These are phyloP conservation scores for Spathaspora girioi DNA, from an alignment of 805 yeast species.

Conservation along the genomic window DNA sequence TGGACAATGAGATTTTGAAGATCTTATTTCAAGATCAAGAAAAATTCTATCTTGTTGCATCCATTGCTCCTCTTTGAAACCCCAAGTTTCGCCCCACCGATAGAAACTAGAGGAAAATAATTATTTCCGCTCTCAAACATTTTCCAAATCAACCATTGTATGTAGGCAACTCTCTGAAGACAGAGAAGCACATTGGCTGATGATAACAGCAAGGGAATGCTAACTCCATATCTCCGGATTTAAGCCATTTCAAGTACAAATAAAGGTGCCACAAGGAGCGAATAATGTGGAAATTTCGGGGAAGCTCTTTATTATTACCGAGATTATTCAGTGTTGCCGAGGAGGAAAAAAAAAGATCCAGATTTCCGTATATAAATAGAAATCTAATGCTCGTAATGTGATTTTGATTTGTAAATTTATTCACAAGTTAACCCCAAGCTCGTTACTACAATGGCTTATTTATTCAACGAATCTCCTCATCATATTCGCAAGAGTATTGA, in stretches of 20 bases:
- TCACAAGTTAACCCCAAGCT: neutral
- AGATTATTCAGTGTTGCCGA: neutral
- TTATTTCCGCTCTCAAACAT: neutral
- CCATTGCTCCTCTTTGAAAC: neutral
- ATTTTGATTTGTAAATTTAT: neutral
- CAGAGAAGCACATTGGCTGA: no score
- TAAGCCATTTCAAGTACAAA: no score
- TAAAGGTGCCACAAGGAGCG: no score
- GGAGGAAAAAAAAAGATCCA: constrained; percentile 1
- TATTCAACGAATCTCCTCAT: constrained; percentile 13
- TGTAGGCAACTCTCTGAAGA: no score
- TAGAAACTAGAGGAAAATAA: neutral
- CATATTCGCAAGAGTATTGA: constrained; percentile 11
- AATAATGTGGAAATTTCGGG: constrained; percentile 20
- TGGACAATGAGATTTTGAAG: neutral
- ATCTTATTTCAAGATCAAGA: neutral
- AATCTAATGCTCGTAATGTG: constrained; percentile 6
- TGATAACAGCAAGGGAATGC: no score
- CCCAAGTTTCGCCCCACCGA: neutral
- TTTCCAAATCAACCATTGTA: no score
- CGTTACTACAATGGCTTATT: constrained; percentile 4
- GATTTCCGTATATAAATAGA: constrained; percentile 10
- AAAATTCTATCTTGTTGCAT: neutral
- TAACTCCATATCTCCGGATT: no score
- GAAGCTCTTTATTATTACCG: constrained; percentile 1